phyloP scores from a whole-genome alignment of 2,329 filamentous ascomycete species.

The Hortaea werneckii region DNA sequence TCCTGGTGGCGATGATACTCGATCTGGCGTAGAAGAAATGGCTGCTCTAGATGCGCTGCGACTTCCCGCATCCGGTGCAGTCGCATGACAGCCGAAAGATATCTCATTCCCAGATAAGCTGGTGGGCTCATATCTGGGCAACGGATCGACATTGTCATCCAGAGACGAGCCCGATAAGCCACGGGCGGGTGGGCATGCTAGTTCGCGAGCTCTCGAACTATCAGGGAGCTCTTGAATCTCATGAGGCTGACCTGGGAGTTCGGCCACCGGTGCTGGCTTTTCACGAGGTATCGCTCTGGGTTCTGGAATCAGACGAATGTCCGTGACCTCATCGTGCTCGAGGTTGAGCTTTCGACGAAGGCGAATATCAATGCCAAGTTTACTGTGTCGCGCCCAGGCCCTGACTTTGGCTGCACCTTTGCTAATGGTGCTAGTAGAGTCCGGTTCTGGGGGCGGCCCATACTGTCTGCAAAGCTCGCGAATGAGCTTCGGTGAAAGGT shows the following conservation, averaged over 20 bases:
- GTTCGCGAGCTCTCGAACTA: conserved; percentile 1
- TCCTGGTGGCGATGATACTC: too few relatives aligned
- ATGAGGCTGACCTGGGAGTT: conserved; percentile 1
- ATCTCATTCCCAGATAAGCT: not conserved
- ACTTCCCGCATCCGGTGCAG: too few relatives aligned
- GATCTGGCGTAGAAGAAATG: too few relatives aligned
- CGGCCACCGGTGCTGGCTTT: not conserved
- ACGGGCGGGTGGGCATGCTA: conserved; percentile 1
- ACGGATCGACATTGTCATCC: not conserved
- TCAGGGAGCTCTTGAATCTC: conserved; percentile 8
- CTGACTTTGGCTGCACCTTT: conserved; percentile 11
- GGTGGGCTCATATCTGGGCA: conserved; percentile 3
- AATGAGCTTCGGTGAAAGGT: conserved; percentile 7
- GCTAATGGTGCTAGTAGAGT: conserved; percentile 1
- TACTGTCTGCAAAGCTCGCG: conserved; percentile 8
- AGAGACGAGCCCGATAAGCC: not conserved
- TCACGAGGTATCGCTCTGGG: not conserved
- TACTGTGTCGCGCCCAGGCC: conserved; percentile 10
- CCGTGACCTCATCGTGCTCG: conserved; percentile 8
- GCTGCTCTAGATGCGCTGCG: too few relatives aligned
- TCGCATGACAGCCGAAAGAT: too few relatives aligned
- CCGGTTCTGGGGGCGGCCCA: conserved; percentile 3
- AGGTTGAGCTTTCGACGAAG: conserved; percentile 6
- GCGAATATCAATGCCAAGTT: conserved; percentile 9
- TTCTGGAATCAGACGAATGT: conserved; percentile 5